A percentile compares a stretch with the other conserved stretches of the same genome.
Conservation (phyloP, 1,284 basidiomycete genomes). For the Ganoderma leucocontextum region DNA sequence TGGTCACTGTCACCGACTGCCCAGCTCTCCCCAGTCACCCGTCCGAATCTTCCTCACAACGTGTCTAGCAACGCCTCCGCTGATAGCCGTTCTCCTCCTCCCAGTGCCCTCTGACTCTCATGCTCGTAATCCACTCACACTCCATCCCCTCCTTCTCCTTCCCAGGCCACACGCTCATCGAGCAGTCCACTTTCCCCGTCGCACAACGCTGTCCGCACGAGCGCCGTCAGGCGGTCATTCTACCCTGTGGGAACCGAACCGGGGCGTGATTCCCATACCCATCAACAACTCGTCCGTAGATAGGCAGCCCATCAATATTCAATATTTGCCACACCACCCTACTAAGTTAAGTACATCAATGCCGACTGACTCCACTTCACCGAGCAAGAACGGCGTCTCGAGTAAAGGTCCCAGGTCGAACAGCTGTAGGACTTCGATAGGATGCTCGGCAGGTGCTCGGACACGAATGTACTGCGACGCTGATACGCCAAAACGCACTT, state of each 20-base stretch:
- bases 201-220: background rate
- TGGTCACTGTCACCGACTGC: conserved; percentile 5
- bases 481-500: background rate
- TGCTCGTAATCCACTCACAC: background rate
- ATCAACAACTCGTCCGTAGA: background rate
- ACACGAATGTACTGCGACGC: background rate
- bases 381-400: background rate
- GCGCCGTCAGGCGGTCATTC: background rate
- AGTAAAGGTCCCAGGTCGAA: background rate
- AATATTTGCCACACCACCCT: background rate
- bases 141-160: background rate
- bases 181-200: background rate
- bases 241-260: conserved; percentile 6
- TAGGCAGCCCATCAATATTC: background rate
- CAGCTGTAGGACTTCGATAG: background rate
- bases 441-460: background rate
- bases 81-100: conserved; percentile 33
- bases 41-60: conserved; percentile 23
- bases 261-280: background rate
- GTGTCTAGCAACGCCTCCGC: conserved; percentile 36
- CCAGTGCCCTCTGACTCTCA: background rate
- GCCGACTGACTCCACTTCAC: background rate
- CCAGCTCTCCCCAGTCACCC: conserved; percentile 10
- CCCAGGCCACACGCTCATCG: background rate
- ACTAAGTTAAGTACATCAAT: too few relatives aligned